Evolutionary conservation across 2,329 filamentous ascomycete genomes (phyloP).

Genomic region (Penicillium rolfsii): DNA sequence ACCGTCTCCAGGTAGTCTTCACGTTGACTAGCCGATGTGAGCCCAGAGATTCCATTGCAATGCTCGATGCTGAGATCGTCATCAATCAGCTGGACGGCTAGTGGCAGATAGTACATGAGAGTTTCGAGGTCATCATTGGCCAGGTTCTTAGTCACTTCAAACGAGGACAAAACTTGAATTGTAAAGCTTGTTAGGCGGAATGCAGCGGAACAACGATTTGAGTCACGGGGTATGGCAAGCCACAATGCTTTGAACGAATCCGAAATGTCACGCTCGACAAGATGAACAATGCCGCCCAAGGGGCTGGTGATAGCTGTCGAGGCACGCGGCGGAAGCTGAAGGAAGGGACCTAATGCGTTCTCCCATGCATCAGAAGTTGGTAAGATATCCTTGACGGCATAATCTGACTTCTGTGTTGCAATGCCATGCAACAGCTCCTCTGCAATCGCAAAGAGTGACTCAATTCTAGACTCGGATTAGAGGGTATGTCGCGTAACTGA

Average conservation of each 20-base stretch:
- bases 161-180: slow-evolving; percentile 58
- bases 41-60: slow-evolving; percentile 58
- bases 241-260: slow-evolving; percentile 29
- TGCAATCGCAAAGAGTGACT: slow-evolving; percentile 59
- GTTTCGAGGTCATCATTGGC: slow-evolving; percentile 40
- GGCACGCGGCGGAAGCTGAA: slow-evolving; percentile 46
- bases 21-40: slow-evolving; percentile 53
- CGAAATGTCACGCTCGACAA: slow-evolving; percentile 53
- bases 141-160: slow-evolving; percentile 39
- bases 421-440: slow-evolving; percentile 50
- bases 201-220: slow-evolving; percentile 70
- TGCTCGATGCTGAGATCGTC: slow-evolving; percentile 63
- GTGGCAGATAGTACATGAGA: slow-evolving; percentile 56
- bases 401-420: slow-evolving; percentile 31
- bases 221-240: slow-evolving; percentile 59
- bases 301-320: slow-evolving; percentile 74
- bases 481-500: background rate
- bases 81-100: slow-evolving; percentile 61
- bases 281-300: slow-evolving; percentile 70
- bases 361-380: slow-evolving; percentile 70
- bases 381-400: slow-evolving; percentile 55
- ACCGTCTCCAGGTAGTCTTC: slow-evolving; percentile 58
- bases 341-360: slow-evolving; percentile 60
- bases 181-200: slow-evolving; percentile 76
- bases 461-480: slow-evolving; percentile 52